A percentile compares a stretch with the other conserved stretches of the same genome.
These are phyloP conservation scores for Elongisporangium prolatum DNA, from an alignment of 352 stramenopile species.

Conservation along the genomic window DNA sequence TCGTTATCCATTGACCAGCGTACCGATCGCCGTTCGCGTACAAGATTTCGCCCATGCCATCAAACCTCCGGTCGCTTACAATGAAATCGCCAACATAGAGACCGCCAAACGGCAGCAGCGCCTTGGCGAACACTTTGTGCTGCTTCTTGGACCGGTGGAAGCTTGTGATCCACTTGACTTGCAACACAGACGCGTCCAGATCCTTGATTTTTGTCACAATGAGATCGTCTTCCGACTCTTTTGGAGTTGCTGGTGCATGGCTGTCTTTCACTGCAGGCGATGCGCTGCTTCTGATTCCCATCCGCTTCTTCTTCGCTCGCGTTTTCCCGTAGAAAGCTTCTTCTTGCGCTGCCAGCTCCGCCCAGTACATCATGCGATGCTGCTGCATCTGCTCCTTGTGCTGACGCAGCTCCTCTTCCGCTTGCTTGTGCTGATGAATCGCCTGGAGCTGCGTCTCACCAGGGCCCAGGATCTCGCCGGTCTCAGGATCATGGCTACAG, in stretches of 20 bases:
- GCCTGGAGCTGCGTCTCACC: slow-evolving; percentile 49
- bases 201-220: slow-evolving; percentile 9
- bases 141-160: slow-evolving; percentile 30
- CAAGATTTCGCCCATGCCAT: slow-evolving; percentile 84
- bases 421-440: slow-evolving; percentile 36
- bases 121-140: slow-evolving; percentile 51
- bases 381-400: slow-evolving; percentile 58
- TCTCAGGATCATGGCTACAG: slow-evolving; percentile 50
- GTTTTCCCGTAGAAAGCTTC: slow-evolving; percentile 13
- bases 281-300: slow-evolving; percentile 25
- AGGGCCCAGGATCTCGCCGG: slow-evolving; percentile 52
- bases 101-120: slow-evolving; percentile 54
- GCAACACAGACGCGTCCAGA: slow-evolving; percentile 26
- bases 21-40: slow-evolving; percentile 84
- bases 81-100: slow-evolving; percentile 77
- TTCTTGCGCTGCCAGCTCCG: slow-evolving; percentile 31
- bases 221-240: slow-evolving; percentile 9
- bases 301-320: slow-evolving; percentile 23
- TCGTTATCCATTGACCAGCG: slow-evolving; percentile 73
- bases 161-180: slow-evolving; percentile 49
- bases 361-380: slow-evolving; percentile 65
- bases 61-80: slow-evolving; percentile 29
- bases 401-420: slow-evolving; percentile 30
- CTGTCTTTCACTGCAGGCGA: background rate
- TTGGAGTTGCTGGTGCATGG: slow-evolving; percentile 4